A percentile compares a stretch with the other conserved stretches of the same genome.
These are phyloP conservation scores for Trichopus zeylanicus DNA, from an alignment of 116 monocot genomes.

Conservation along the genomic window DNA sequence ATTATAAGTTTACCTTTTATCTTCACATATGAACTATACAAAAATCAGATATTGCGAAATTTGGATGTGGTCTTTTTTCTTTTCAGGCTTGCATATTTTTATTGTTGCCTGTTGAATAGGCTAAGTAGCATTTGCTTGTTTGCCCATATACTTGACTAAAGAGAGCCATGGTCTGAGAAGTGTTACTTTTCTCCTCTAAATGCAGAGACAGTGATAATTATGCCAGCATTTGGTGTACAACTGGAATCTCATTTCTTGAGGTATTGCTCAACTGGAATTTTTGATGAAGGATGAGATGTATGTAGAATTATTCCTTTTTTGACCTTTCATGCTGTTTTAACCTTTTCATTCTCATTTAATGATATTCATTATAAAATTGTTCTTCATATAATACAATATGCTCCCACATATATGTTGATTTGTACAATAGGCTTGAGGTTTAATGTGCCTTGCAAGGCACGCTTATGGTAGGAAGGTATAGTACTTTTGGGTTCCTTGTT, in stretches of 20 bases:
- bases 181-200: not conserved
- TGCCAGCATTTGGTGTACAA: slow-evolving; percentile 73
- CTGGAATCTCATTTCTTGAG: slow-evolving; percentile 86
- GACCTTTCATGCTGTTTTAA: not conserved
- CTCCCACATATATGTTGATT: no score
- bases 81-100: no score
- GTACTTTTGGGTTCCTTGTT: no score
- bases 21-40: no score
- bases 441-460: no score
- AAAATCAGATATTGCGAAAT: no score
- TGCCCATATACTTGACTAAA: not conserved
- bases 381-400: not conserved
- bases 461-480: no score
- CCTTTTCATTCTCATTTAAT: not conserved
- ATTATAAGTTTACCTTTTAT: no score
- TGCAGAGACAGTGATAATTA: slow-evolving; percentile 81
- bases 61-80: no score
- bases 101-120: no score
- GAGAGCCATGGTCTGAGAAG: not conserved
- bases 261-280: slow-evolving; percentile 15
- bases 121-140: no score
- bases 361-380: slow-evolving; percentile 1
- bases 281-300: not conserved
- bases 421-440: no score
- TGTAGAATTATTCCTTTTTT: not conserved